These are phyloP conservation scores for Tricholoma terreum DNA, from an alignment of 768 basidiomycete genomes.

Conservation along the genomic window DNA sequence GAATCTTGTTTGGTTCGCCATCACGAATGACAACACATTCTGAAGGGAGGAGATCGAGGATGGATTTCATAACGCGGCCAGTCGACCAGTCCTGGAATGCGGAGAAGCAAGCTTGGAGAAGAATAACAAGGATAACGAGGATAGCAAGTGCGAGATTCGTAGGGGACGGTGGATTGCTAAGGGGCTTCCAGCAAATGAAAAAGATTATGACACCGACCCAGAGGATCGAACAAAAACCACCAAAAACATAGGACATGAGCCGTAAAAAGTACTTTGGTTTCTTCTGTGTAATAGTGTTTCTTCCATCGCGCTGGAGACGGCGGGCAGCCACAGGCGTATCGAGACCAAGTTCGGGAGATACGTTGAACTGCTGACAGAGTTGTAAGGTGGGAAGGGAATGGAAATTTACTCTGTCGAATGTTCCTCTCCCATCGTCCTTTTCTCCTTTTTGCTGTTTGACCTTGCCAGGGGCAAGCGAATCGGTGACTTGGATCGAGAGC, in stretches of 20 bases:
- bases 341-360: constrained; percentile 11
- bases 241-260: constrained; percentile 14
- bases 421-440: not conserved
- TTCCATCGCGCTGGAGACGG: constrained; percentile 17
- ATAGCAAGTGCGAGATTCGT: constrained; percentile 19
- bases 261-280: constrained; percentile 16
- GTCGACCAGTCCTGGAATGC: constrained; percentile 18
- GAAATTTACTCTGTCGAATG: constrained; percentile 14
- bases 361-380: constrained; percentile 13
- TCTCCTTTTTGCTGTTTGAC: constrained; percentile 10
- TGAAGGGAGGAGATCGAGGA: constrained; percentile 17
- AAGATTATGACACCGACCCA: constrained; percentile 17
- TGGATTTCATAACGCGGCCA: constrained; percentile 18
- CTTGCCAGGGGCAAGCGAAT: constrained; percentile 11
- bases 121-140: constrained; percentile 12
- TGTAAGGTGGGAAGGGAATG: constrained; percentile 10
- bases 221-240: constrained; percentile 19
- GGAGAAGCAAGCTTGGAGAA: constrained; percentile 12
- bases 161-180: constrained; percentile 9
- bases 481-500: constrained; percentile 18
- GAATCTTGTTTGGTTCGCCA: constrained; percentile 11
- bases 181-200: constrained; percentile 16
- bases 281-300: constrained; percentile 12
- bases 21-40: constrained; percentile 16
- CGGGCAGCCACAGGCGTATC: constrained; percentile 12